Conservation (phyloP, 805 yeast species). For the Ogataea zsoltii region DNA sequence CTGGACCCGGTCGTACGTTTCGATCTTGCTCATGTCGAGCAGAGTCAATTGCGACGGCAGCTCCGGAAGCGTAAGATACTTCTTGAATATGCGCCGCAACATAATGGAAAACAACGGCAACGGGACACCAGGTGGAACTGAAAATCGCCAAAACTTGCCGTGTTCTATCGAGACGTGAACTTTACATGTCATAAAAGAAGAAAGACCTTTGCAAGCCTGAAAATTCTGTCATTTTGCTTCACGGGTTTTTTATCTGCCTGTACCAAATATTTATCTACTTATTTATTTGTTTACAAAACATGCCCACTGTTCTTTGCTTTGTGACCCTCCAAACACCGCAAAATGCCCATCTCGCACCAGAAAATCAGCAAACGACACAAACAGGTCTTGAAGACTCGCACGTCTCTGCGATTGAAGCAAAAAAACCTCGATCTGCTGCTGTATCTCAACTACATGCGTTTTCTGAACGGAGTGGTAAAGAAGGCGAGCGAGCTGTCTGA, state of each 20-base stretch:
- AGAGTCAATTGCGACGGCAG: slow-evolving; percentile 39
- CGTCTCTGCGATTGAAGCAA: slow-evolving; percentile 16
- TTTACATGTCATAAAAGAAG: no score
- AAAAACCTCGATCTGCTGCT: slow-evolving; percentile 36
- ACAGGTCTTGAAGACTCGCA: slow-evolving; percentile 8
- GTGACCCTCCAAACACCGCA: not conserved
- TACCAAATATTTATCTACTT: no score
- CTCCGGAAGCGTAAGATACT: slow-evolving; percentile 17
- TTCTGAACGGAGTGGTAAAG: slow-evolving; percentile 40
- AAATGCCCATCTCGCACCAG: slow-evolving; percentile 16
- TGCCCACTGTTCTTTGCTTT: not conserved
- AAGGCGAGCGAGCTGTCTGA: slow-evolving; percentile 42
- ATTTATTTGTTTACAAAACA: not conserved
- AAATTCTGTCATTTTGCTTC: no score
- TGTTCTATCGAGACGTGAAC: no score
- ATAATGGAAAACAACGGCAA: not conserved
- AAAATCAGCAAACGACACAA: slow-evolving; percentile 17
- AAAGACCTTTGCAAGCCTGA: no score
- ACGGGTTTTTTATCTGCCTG: no score
- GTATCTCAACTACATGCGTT: slow-evolving; percentile 49
- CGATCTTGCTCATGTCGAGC: slow-evolving; percentile 57
- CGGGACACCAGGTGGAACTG: not conserved
- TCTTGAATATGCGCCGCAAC: slow-evolving; percentile 14
- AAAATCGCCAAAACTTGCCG: no score
- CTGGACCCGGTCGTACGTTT: slow-evolving; percentile 50